phyloP scores from a whole-genome alignment of 257 asterid species.

The Petrea volubilis region DNA sequence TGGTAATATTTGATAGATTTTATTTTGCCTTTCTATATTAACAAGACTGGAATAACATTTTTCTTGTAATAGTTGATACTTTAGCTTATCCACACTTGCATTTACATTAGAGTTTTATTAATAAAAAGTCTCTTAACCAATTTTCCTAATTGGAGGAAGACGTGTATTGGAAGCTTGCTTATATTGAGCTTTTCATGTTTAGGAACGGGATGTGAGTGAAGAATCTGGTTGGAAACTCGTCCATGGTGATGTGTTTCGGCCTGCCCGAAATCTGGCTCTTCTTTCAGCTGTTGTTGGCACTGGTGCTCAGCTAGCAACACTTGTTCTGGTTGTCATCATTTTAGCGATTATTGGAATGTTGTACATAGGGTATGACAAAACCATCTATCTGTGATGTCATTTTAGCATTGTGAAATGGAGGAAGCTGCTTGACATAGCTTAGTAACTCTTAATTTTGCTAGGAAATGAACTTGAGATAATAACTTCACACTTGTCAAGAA shows the following conservation, averaged over 20 bases:
- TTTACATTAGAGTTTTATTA: background rate
- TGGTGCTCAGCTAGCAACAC: constrained; percentile 82
- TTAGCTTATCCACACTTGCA: background rate
- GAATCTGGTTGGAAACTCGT: constrained; percentile 97
- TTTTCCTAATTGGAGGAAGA: background rate
- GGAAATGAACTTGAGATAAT: background rate
- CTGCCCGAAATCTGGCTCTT: constrained; percentile 63
- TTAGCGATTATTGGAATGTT: constrained; percentile 78
- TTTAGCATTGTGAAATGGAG: background rate
- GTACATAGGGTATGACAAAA: constrained; percentile 67
- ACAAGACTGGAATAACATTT: background rate
- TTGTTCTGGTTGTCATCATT: constrained; percentile 70
- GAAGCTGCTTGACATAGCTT: constrained; percentile 13
- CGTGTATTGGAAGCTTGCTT: constrained; percentile 16
- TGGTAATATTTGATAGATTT: constrained; percentile 45
- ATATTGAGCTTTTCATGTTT: constrained; percentile 21
- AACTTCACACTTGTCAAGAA: background rate
- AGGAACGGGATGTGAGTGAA: constrained; percentile 86
- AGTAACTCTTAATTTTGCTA: background rate
- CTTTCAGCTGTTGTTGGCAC: constrained; percentile 91
- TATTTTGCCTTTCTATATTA: background rate
- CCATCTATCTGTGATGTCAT: constrained; percentile 3
- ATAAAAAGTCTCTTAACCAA: background rate
- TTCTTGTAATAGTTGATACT: background rate
- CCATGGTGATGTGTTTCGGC: constrained; percentile 92